phyloP scores from a whole-genome alignment of 2,329 filamentous ascomycete species.

The Pseudogymnoascus sp. region DNA sequence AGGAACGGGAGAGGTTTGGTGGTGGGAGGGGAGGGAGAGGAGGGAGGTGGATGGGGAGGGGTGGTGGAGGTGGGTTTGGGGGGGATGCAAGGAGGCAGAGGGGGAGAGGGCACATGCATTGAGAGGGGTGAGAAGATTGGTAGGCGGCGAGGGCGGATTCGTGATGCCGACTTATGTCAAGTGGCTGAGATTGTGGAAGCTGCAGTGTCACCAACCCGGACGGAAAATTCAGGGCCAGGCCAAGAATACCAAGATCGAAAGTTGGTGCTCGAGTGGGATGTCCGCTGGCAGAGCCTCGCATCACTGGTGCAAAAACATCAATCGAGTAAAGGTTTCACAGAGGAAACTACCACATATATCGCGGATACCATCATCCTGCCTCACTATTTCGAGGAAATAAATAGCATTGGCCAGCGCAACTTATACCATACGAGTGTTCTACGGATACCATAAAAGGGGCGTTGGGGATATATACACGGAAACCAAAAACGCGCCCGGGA shows the following conservation, averaged over 20 bases:
- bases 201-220: neutral
- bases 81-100: slow-evolving; percentile 16
- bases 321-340: neutral
- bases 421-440: neutral
- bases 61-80: slow-evolving; percentile 20
- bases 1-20: slow-evolving; percentile 32
- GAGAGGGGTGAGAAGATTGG: neutral
- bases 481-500: neutral
- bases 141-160: neutral
- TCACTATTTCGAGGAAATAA: neutral
- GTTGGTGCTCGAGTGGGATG: neutral
- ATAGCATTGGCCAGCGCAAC: neutral
- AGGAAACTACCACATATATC: neutral
- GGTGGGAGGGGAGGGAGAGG: slow-evolving; percentile 29
- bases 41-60: slow-evolving; percentile 19
- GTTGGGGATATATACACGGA: neutral
- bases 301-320: neutral
- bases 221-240: neutral
- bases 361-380: neutral
- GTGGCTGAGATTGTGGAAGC: neutral
- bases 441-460: neutral
- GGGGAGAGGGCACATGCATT: slow-evolving; percentile 21
- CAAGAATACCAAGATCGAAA: neutral
- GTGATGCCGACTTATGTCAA: neutral
- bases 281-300: neutral